These are phyloP conservation scores for Stenocarpella maydis DNA, from an alignment of 2,329 filamentous ascomycete species.

Conservation along the genomic window DNA sequence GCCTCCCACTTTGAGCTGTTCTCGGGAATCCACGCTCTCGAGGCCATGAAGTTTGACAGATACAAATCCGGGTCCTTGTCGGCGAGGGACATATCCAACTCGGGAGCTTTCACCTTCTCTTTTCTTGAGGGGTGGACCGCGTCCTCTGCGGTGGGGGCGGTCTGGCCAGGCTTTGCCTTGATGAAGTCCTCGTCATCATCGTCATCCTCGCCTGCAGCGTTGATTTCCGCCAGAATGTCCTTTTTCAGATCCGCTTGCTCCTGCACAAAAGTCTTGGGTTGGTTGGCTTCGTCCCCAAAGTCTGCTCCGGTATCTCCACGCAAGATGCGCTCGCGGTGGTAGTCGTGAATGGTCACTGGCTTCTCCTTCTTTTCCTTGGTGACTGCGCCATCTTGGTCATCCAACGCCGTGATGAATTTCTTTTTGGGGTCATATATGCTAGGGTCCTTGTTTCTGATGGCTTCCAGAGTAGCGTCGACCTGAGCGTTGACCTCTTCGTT, in stretches of 20 bases:
- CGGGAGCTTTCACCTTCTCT: constrained; percentile 55
- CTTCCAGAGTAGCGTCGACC: constrained; percentile 85
- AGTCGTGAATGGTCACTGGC: constrained; percentile 86
- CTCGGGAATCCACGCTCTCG: constrained; percentile 85
- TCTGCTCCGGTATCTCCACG: constrained; percentile 70
- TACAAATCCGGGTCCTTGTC: constrained; percentile 89
- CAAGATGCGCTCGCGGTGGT: constrained; percentile 90
- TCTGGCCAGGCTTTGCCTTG: constrained; percentile 67
- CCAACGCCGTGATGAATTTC: constrained; percentile 78
- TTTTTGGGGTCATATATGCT: constrained; percentile 83
- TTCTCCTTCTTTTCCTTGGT: constrained; percentile 74
- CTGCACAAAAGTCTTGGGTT: constrained; percentile 79
- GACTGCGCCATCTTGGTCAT: constrained; percentile 55
- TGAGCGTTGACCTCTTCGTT: constrained; percentile 87
- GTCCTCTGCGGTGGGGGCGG: constrained; percentile 45
- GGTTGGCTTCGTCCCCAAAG: constrained; percentile 55
- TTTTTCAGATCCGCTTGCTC: constrained; percentile 87
- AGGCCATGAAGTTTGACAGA: constrained; percentile 93
- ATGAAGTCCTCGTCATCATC: constrained; percentile 78
- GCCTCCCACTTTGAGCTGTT: constrained; percentile 75
- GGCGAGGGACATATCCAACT: constrained; percentile 75
- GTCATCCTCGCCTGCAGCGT: constrained; percentile 64
- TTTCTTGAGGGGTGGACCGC: constrained; percentile 66
- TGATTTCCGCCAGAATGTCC: constrained; percentile 81
- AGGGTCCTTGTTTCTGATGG: constrained; percentile 90